A percentile compares a stretch with the other conserved stretches of the same genome.
Conservation (phyloP, 2,329 filamentous ascomycete genomes). For the Colletotrichum sp. region DNA sequence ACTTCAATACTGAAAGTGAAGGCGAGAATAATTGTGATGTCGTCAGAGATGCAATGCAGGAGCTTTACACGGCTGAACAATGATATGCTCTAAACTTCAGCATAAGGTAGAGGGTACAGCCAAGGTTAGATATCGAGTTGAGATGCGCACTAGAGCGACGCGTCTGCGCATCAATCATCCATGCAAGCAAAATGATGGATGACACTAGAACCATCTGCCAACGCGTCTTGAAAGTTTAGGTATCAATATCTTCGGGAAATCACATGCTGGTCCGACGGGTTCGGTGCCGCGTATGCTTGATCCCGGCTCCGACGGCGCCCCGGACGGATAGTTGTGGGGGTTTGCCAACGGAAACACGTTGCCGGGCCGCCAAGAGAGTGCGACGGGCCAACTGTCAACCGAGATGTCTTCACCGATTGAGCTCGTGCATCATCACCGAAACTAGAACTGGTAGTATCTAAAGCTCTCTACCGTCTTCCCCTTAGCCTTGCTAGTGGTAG, state of each 20-base stretch:
- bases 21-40: background rate
- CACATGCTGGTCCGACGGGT: background rate
- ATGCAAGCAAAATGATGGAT: background rate
- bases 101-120: background rate
- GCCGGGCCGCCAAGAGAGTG: background rate
- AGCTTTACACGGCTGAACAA: rapidly evolving
- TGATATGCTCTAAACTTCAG: background rate
- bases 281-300: background rate
- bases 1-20: background rate
- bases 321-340: background rate
- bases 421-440: background rate
- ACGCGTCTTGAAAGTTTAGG: background rate
- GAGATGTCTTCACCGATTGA: background rate
- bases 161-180: background rate
- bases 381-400: background rate
- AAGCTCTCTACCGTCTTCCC: background rate
- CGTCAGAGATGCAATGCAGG: background rate
- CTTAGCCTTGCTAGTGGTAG: background rate
- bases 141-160: background rate
- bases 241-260: background rate
- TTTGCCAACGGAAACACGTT: background rate
- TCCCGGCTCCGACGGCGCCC: background rate
- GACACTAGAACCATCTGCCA: background rate
- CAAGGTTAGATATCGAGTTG: background rate
- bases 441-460: background rate